These are phyloP conservation scores for Phaeosphaeria sp. DNA, from an alignment of 2,329 filamentous ascomycete genomes.

Conservation along the genomic window DNA sequence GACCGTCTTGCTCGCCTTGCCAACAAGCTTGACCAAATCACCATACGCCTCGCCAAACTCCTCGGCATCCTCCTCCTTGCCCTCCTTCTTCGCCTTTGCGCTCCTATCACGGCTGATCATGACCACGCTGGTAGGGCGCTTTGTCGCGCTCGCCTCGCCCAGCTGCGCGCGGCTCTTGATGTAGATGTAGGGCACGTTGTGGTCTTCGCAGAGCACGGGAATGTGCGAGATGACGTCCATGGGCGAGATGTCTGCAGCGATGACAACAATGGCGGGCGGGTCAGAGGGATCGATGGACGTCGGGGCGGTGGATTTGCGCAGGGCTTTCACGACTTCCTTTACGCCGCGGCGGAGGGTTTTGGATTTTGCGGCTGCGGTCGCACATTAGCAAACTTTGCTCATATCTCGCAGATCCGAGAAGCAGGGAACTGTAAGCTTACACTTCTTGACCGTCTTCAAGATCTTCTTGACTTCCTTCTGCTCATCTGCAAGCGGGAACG, in stretches of 20 bases:
- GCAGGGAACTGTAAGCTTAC: constrained; percentile 43
- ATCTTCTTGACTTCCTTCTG: constrained; percentile 74
- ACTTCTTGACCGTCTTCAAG: constrained; percentile 69
- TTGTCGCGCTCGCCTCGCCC: constrained; percentile 90
- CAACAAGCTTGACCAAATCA: constrained; percentile 64
- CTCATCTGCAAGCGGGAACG: constrained; percentile 76
- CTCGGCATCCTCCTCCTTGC: constrained; percentile 53
- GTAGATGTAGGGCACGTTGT: constrained; percentile 96
- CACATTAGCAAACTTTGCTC: too few species aligned
- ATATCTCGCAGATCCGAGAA: too few species aligned
- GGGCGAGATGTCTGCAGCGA: constrained; percentile 96
- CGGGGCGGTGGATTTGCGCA: constrained; percentile 86
- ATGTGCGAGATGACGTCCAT: constrained; percentile 99
- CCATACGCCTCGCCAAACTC: constrained; percentile 61
- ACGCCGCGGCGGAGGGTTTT: constrained; percentile 97
- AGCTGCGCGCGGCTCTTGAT: constrained; percentile 91
- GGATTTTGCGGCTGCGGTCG: constrained; percentile 85
- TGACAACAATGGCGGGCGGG: constrained; percentile 79
- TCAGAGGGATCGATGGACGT: constrained; percentile 53
- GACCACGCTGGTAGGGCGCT: constrained; percentile 94
- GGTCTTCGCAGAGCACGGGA: constrained; percentile 96
- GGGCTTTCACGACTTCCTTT: constrained; percentile 98
- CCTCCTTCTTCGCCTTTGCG: constrained; percentile 58
- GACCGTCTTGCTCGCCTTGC: constrained; percentile 64
- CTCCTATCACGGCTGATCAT: constrained; percentile 70